Evolutionary conservation across 805 yeast species (phyloP), one percentile per base, ranked within the genome.

Genomic region (Metschnikowia colocasiae): DNA sequence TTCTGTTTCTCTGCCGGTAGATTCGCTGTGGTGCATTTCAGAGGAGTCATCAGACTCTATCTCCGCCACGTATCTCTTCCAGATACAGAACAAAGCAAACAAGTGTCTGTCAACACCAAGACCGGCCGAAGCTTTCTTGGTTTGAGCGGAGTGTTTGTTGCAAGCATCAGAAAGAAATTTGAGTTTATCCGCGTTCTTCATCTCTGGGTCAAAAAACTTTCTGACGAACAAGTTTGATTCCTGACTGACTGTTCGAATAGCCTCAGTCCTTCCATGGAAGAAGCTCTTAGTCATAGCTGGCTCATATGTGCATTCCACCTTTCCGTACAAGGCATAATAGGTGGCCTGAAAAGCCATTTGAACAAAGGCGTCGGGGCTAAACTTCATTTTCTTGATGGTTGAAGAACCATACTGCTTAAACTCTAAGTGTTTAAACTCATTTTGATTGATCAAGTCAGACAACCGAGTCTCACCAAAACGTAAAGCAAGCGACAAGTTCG

Each of bases 311-410:
- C 95, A 87, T 65, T 89, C 97, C 33, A 89, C 92, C 61, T 86
- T 87, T 41, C 97, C 97, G 62, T 90, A 90, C 32, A 90, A 74
- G 0, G 96, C 95, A 61, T 87, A 90, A 65, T 89, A 90, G 3
- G 96, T 89, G 7, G 94, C 87, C 66, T 90, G 97, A 73, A 89
- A 88, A 20, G 90, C 85, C 92, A 90, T 88, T 64, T 90, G 97
- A 32, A 86, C 84, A 67, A 86, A 90, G 0, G 97, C 97, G 73
- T 90, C 97, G 0, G 97, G 97, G 2, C 95, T 86, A 63, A 83
- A 83, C 52, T 89, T 91, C 81, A 88, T 83, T 49, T 80, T 80
- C 63, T 90, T 90, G 62, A 90, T 89, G 48, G 80, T 76, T 44
- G 83, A 80, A 57, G 87, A 79, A 33, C 97, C 97, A 63, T 76